phyloP scores from a whole-genome alignment of 1,284 basidiomycete genomes.

The Porogramme epimiltina region DNA sequence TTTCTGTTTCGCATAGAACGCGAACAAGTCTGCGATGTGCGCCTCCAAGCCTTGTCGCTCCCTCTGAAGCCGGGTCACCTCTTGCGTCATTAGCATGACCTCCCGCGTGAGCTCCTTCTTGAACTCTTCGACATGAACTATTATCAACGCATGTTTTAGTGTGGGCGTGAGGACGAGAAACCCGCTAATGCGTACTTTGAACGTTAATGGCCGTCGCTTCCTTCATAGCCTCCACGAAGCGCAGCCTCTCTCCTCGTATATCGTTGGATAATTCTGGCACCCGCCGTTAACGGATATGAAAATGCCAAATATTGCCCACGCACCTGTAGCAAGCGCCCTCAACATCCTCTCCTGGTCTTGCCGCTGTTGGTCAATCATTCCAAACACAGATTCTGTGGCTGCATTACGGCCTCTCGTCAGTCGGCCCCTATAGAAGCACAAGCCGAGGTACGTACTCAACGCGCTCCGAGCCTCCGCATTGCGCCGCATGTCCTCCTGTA shows the following conservation, averaged over 20 bases:
- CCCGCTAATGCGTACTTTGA: conserved; percentile 55
- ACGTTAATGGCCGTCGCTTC: conserved; percentile 87
- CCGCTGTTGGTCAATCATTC: conserved; percentile 66
- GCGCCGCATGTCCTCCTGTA: conserved; percentile 39
- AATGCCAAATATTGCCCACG: not conserved
- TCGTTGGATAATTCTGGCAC: conserved; percentile 72
- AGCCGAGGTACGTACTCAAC: conserved; percentile 31
- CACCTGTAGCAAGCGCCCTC: conserved; percentile 64
- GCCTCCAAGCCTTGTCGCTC: conserved; percentile 75
- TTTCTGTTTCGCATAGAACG: conserved; percentile 73
- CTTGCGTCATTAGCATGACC: conserved; percentile 72
- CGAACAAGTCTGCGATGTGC: conserved; percentile 72
- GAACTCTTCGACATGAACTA: conserved; percentile 83
- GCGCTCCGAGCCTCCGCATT: conserved; percentile 38
- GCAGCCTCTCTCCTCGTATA: conserved; percentile 79
- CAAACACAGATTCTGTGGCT: conserved; percentile 61
- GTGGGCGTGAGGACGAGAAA: too few relatives aligned
- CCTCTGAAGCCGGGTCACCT: conserved; percentile 71
- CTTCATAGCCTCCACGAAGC: conserved; percentile 90
- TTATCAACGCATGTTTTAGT: not conserved
- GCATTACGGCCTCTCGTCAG: not conserved
- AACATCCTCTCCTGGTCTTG: conserved; percentile 72
- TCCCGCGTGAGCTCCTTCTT: conserved; percentile 78
- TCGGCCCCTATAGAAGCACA: not conserved
- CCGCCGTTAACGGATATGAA: not conserved